phyloP scores from a whole-genome alignment of 306 rosid species.

The Astragalus membranaceus region DNA sequence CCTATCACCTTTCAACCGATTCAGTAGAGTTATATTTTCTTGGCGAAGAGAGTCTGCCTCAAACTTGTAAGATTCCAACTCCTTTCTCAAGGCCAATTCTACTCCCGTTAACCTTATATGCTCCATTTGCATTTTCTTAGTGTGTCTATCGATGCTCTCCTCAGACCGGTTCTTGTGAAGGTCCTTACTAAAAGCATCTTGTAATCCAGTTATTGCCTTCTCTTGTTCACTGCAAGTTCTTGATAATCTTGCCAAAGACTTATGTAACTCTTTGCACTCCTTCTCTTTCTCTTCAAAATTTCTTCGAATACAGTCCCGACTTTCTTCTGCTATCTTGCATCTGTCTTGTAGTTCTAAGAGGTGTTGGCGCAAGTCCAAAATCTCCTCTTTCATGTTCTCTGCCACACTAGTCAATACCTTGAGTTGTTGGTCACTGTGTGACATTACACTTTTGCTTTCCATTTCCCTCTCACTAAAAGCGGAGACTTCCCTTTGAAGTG shows the following conservation, averaged over 20 bases:
- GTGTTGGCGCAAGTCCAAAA: constrained; percentile 44
- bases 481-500: constrained; percentile 87
- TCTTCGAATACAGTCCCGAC: constrained; percentile 42
- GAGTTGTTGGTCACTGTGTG: constrained; percentile 53
- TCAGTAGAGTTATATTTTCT: constrained; percentile 65
- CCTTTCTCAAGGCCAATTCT: constrained; percentile 71
- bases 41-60: constrained; percentile 89
- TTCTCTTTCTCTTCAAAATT: constrained; percentile 71
- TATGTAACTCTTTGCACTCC: constrained; percentile 78
- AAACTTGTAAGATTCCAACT: constrained; percentile 62
- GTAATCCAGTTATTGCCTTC: constrained; percentile 71
- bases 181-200: constrained; percentile 49
- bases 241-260: constrained; percentile 61
- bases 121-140: constrained; percentile 67
- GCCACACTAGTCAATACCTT: constrained; percentile 43
- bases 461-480: constrained; percentile 61
- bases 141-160: constrained; percentile 52
- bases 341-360: constrained; percentile 59
- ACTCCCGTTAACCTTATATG: constrained; percentile 74
- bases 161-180: constrained; percentile 34
- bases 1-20: constrained; percentile 66
- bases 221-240: constrained; percentile 90
- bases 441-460: constrained; percentile 44
- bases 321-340: constrained; percentile 51
- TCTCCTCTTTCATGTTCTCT: constrained; percentile 53